Base-by-base conservation (phyloP, 116 monocot species). In the Trichopus zeylanicus region DNA sequence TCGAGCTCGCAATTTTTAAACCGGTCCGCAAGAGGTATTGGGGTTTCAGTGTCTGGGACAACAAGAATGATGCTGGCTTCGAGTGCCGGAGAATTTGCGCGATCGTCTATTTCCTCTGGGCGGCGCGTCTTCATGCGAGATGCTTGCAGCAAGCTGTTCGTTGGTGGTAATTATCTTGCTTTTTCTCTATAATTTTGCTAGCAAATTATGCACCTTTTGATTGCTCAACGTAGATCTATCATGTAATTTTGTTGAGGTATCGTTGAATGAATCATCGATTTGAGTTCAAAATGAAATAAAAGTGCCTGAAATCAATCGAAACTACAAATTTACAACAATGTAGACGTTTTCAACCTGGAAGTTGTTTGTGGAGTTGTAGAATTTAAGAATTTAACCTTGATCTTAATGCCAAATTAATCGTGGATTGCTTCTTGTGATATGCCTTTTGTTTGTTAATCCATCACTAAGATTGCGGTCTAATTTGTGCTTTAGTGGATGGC, bases 141-240 rank as follows among this genome's bases (percentile, higher is more conserved):
- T 21, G 20, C 49, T 49, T 49, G 22, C n/a, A 49, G 49, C 49
- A 49, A 49, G 23, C 9, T 49, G 49, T 49, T 49, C 49, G 49
- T 49, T 21, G 49, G 49, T 7, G 49, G 49, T 49, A 49, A 20
- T 21, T 5, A 25, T 49, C 49, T 20, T 10, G 5, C 15, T 13
- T 18, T 49, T 22, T 20, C 23, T 49, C 49, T 20, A 4, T 49
- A 4, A 4, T 49, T 49, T 49, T 7, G 4, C 19, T 49, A 22
- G 5, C 7, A 7, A 21, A 21, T 24, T 22, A 1, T 22, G 5
- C 49, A 21, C 42, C 24, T 0, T 22, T 20, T 49, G 4, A 49
- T 49, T 24, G 0, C 0, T 3, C 49, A 24, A 22, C 4, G 20
- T 20, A 22, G 3, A 7, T 49, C 21, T 3, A 22, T 49, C 2